phyloP scores from a whole-genome alignment of 352 stramenopile genomes.

The Phytophthora rubi region DNA sequence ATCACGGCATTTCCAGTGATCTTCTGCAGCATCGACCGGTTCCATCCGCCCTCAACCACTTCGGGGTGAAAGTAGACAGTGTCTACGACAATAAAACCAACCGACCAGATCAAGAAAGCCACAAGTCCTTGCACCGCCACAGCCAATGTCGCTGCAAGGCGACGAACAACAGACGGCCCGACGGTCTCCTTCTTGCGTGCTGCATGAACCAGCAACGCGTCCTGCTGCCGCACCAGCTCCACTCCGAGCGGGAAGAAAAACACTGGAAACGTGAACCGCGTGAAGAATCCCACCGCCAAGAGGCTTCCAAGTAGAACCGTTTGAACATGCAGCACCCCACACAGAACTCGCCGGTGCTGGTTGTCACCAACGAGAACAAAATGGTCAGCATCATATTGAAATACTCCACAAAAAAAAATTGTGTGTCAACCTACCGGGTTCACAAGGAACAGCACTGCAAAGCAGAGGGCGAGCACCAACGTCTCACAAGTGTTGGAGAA shows the following conservation, averaged over 20 bases:
- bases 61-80: conserved; percentile 65
- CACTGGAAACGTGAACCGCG: conserved; percentile 80
- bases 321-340: conserved; percentile 48
- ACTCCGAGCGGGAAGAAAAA: conserved; percentile 83
- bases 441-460: conserved; percentile 54
- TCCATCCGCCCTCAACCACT: conserved; percentile 13
- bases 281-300: conserved; percentile 79
- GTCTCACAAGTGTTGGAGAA: conserved; percentile 87
- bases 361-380: not conserved
- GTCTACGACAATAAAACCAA: conserved; percentile 53
- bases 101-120: conserved; percentile 47
- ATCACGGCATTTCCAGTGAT: conserved; percentile 45
- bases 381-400: conserved; percentile 5
- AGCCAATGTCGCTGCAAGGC: conserved; percentile 32
- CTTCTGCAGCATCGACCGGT: conserved; percentile 14
- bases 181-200: conserved; percentile 40
- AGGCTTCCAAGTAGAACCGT: conserved; percentile 67
- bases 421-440: conserved; percentile 42
- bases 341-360: conserved; percentile 51
- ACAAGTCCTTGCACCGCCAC: conserved; percentile 54
- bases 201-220: conserved; percentile 39
- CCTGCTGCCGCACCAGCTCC: conserved; percentile 66
- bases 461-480: conserved; percentile 62
- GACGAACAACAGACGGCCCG: conserved; percentile 16
- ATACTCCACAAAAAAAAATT: conserved; percentile 1